Evolutionary conservation across 768 basidiomycete genomes (phyloP).

Genomic region (Hericium alpestre): DNA sequence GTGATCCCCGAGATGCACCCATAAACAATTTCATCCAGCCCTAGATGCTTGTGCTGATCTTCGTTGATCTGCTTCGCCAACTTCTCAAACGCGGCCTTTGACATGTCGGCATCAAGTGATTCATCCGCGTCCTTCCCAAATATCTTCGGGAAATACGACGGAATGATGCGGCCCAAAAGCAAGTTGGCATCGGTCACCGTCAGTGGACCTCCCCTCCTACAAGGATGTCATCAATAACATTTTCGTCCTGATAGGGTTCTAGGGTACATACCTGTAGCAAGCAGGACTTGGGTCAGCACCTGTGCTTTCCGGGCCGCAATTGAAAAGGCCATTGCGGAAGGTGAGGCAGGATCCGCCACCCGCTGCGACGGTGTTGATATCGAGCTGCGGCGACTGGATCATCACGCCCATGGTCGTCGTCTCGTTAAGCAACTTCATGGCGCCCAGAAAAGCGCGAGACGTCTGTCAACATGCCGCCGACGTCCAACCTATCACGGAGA

Average conservation of each 20-base stretch:
- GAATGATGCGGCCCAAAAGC: slow-evolving; percentile 77
- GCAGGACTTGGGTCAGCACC: slow-evolving; percentile 90
- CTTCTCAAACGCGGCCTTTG: slow-evolving; percentile 53
- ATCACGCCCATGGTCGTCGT: slow-evolving; percentile 92
- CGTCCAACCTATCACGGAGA: slow-evolving; percentile 52
- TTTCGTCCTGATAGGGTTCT: not conserved
- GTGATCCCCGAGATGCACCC: slow-evolving; percentile 41
- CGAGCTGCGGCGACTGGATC: slow-evolving; percentile 85
- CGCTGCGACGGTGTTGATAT: slow-evolving; percentile 94
- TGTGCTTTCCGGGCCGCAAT: slow-evolving; percentile 86
- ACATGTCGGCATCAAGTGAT: slow-evolving; percentile 67
- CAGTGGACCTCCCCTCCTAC: slow-evolving; percentile 80
- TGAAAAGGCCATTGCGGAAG: slow-evolving; percentile 84
- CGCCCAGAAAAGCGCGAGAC: slow-evolving; percentile 87
- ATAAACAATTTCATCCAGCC: slow-evolving; percentile 78
- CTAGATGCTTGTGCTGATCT: slow-evolving; percentile 41
- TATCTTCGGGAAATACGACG: slow-evolving; percentile 90
- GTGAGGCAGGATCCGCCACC: slow-evolving; percentile 87
- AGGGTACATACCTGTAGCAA: slow-evolving; percentile 62
- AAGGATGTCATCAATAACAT: not conserved
- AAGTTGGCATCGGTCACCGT: slow-evolving; percentile 93
- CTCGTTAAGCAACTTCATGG: slow-evolving; percentile 88
- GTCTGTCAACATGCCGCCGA: slow-evolving; percentile 94
- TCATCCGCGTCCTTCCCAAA: slow-evolving; percentile 87
- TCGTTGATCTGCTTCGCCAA: slow-evolving; percentile 63